These are phyloP conservation scores for Agastache rugosa DNA, from an alignment of 257 asterid species.

Conservation along the genomic window DNA sequence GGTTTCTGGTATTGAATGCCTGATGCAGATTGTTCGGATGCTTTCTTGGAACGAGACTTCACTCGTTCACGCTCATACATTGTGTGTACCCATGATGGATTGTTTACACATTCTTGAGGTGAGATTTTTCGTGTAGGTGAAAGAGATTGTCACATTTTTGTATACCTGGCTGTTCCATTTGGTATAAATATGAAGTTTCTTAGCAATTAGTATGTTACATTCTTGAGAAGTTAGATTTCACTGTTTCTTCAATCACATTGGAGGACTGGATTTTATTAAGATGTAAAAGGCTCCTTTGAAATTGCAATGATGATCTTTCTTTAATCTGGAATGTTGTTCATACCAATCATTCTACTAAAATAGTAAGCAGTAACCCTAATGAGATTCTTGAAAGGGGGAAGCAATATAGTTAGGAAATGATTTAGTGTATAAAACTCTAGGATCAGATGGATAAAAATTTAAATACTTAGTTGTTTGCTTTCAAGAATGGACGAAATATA, in stretches of 20 bases:
- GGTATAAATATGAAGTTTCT: not conserved
- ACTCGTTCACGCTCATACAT: not conserved
- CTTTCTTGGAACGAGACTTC: not conserved
- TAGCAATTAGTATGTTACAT: not conserved
- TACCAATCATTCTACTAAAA: too few species aligned
- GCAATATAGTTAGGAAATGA: too few species aligned
- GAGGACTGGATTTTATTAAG: not conserved
- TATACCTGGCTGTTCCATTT: not conserved
- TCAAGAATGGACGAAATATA: not conserved
- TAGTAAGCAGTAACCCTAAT: too few species aligned
- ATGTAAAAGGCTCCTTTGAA: not conserved
- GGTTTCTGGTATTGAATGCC: not conserved
- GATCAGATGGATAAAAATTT: not conserved
- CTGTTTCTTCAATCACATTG: not conserved
- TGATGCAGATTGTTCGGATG: not conserved
- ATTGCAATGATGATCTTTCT: not conserved
- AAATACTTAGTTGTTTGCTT: not conserved
- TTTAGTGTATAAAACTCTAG: not conserved
- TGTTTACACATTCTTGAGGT: slow-evolving; percentile 12
- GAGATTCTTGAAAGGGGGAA: too few species aligned
- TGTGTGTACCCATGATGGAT: not conserved
- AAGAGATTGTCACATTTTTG: not conserved
- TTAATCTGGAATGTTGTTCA: too few species aligned
- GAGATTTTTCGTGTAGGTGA: not conserved
- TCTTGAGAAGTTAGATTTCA: not conserved